Conservation (phyloP, 345 rosid species). For the Salix arbutifolia region DNA sequence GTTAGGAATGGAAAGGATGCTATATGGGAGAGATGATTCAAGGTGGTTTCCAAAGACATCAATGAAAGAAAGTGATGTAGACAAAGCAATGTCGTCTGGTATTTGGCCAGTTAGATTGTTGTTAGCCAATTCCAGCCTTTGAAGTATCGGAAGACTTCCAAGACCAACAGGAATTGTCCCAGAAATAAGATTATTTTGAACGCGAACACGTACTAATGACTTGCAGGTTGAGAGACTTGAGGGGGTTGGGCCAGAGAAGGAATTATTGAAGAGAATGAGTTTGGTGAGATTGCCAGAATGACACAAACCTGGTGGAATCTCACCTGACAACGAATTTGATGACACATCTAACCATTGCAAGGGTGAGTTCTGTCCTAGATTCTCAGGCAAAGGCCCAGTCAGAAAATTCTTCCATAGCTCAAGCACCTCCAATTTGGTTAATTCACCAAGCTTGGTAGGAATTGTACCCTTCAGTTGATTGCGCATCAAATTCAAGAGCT, state of each 20-base stretch:
- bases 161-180: slow-evolving; percentile 62
- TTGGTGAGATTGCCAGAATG: slow-evolving; percentile 70
- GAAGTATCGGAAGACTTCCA: slow-evolving; percentile 62
- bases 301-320: slow-evolving; percentile 66
- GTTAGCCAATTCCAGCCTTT: slow-evolving; percentile 76
- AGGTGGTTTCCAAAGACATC: slow-evolving; percentile 70
- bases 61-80: slow-evolving; percentile 73
- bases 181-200: slow-evolving; percentile 64
- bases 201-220: slow-evolving; percentile 68
- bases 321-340: slow-evolving; percentile 70
- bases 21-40: slow-evolving; percentile 59
- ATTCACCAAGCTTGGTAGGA: slow-evolving; percentile 47
- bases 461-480: slow-evolving; percentile 66
- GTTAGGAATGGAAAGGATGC: slow-evolving; percentile 59
- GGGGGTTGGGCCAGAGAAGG: slow-evolving; percentile 71
- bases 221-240: slow-evolving; percentile 48
- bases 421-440: slow-evolving; percentile 53
- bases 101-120: slow-evolving; percentile 73
- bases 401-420: slow-evolving; percentile 93
- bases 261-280: slow-evolving; percentile 86
- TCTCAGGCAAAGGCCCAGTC: slow-evolving; percentile 67
- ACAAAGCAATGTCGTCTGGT: slow-evolving; percentile 58
- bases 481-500: slow-evolving; percentile 82
- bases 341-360: slow-evolving; percentile 84
- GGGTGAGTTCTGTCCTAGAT: slow-evolving; percentile 72